Evolutionary conservation across 1,284 basidiomycete genomes (phyloP).

Genomic region (Cutaneotrichosporon spelunceum): DNA sequence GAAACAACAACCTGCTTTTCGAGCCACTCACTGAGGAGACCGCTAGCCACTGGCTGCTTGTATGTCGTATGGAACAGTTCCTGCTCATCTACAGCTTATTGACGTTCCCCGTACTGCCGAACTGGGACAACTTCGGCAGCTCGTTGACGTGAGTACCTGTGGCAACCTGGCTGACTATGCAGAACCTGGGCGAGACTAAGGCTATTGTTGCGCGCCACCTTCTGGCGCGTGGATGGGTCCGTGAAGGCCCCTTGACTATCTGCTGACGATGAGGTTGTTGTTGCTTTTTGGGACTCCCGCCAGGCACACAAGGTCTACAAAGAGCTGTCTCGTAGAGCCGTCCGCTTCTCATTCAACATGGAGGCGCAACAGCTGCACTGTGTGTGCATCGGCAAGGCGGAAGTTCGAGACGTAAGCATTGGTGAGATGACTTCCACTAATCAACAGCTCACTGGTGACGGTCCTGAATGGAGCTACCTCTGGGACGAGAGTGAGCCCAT

Average conservation of each 20-base stretch:
- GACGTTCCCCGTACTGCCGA: conserved; percentile 28
- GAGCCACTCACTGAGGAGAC: conserved; percentile 13
- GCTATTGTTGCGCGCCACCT: conserved; percentile 36
- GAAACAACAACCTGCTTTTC: not conserved
- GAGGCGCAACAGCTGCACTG: conserved; percentile 27
- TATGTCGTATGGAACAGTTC: conserved; percentile 12
- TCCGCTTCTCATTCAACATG: conserved; percentile 22
- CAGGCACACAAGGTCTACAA: conserved; percentile 33
- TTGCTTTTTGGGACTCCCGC: conserved; percentile 43
- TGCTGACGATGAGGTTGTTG: conserved; percentile 31
- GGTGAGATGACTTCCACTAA: not conserved
- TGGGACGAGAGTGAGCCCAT: conserved; percentile 25
- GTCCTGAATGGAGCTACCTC: conserved; percentile 24
- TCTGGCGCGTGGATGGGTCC: conserved; percentile 30
- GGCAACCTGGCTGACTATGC: not conserved
- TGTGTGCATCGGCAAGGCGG: conserved; percentile 12
- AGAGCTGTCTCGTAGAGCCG: conserved; percentile 21
- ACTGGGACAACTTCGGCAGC: conserved; percentile 22
- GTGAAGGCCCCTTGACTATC: not conserved
- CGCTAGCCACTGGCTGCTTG: conserved; percentile 33
- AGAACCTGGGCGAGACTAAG: conserved; percentile 32
- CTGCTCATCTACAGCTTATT: conserved; percentile 23
- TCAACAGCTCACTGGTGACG: conserved; percentile 21
- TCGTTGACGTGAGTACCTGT: conserved; percentile 27
- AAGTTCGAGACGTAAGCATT: conserved; percentile 28